Conservation (phyloP, 2,329 filamentous ascomycete species). For the Colletotrichum sp. region DNA sequence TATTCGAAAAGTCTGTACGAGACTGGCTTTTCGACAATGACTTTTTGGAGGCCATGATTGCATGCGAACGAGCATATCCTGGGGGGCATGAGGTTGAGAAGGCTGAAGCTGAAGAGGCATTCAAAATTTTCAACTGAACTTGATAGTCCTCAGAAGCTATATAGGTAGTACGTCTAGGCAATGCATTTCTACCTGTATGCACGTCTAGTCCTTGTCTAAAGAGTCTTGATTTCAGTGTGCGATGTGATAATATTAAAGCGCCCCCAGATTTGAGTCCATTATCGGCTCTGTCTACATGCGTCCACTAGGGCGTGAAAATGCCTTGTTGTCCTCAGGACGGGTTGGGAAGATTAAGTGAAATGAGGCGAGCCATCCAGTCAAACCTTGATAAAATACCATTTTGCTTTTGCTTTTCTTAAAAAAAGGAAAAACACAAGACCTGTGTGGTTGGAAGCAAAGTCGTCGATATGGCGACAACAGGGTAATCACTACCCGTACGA, state of each 20-base stretch:
- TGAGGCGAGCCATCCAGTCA: not conserved
- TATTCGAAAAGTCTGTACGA: rapidly evolving
- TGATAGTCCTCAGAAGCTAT: not conserved
- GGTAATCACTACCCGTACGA: not conserved
- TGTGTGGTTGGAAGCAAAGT: not conserved
- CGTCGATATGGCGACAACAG: no score
- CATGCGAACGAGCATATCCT: not conserved
- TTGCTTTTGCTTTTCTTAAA: not conserved
- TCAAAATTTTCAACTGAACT: not conserved
- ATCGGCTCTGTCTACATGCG: not conserved
- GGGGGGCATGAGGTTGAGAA: not conserved
- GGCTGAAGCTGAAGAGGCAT: not conserved
- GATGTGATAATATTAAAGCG: not conserved
- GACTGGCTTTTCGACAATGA: rapidly evolving
- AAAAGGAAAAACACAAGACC: not conserved
- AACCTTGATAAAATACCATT: not conserved
- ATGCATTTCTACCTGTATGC: not conserved
- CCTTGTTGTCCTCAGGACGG: not conserved
- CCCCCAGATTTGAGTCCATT: not conserved
- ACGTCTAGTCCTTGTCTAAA: not conserved
- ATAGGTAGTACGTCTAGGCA: not conserved
- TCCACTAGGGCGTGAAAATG: not conserved
- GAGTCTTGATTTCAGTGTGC: not conserved
- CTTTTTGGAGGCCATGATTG: not conserved
- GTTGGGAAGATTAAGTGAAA: rapidly evolving